These are phyloP conservation scores for Hyphodiscus hymeniophilus DNA, from an alignment of 495 filamentous ascomycete species.

Conservation along the genomic window DNA sequence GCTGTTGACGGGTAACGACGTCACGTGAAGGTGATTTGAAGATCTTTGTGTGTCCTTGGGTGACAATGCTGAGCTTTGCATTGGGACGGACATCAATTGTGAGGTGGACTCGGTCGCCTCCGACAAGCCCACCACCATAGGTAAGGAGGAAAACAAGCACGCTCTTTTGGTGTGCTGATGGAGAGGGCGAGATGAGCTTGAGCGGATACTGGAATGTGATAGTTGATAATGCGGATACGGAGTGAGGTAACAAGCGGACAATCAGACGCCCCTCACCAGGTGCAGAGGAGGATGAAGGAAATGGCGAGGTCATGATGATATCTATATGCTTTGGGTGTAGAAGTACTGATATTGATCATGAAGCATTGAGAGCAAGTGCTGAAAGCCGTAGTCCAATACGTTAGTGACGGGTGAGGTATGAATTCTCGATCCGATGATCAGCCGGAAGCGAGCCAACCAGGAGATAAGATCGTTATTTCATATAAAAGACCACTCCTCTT, in stretches of 20 bases:
- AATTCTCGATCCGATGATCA: too few species aligned
- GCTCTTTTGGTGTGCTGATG: slow-evolving; percentile 44
- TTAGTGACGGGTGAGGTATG: too few species aligned
- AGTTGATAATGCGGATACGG: slow-evolving; percentile 59
- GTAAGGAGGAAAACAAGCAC: slow-evolving; percentile 78
- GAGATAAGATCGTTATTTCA: too few species aligned
- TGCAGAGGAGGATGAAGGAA: slow-evolving; percentile 59
- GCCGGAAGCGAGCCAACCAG: too few species aligned
- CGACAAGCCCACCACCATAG: slow-evolving; percentile 89
- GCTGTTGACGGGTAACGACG: slow-evolving; percentile 57
- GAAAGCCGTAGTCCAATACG: too few species aligned
- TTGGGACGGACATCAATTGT: slow-evolving; percentile 50
- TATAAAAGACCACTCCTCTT: too few species aligned
- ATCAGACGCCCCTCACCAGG: slow-evolving; percentile 74
- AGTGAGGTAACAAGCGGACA: slow-evolving; percentile 62
- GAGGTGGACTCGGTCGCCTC: slow-evolving; percentile 73
- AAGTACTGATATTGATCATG: too few species aligned
- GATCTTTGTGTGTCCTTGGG: slow-evolving; percentile 93
- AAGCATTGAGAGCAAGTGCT: too few species aligned
- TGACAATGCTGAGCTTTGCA: slow-evolving; percentile 74
- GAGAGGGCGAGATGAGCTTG: slow-evolving; percentile 72
- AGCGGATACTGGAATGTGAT: slow-evolving; percentile 89
- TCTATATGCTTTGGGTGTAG: too few species aligned
- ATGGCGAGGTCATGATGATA: slow-evolving; percentile 44
- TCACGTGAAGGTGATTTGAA: slow-evolving; percentile 62